A percentile compares a stretch with the other conserved stretches of the same genome.
phyloP scores from a whole-genome alignment of 805 yeast species.

The Teunomyces lycoperdinae region DNA sequence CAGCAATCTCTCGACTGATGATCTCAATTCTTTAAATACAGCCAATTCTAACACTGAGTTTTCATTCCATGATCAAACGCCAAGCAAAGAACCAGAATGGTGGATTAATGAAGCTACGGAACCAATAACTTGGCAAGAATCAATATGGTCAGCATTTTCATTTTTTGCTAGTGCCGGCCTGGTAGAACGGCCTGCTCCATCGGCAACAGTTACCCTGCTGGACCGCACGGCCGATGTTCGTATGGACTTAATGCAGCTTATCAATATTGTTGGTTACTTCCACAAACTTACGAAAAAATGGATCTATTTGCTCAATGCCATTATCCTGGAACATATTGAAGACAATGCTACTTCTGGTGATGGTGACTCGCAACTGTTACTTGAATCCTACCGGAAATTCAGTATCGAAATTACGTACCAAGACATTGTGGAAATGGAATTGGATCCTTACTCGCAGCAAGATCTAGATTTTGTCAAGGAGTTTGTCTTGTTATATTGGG shows the following conservation, averaged over 20 bases:
- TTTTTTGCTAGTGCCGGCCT: constrained; percentile 93
- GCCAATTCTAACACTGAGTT: constrained; percentile 18
- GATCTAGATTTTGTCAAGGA: constrained; percentile 36
- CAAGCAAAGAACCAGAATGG: constrained; percentile 35
- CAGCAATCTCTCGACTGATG: constrained; percentile 22
- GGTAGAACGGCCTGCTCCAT: constrained; percentile 9
- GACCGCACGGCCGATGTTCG: neutral
- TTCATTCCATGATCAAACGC: constrained; percentile 2
- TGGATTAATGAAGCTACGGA: constrained; percentile 44
- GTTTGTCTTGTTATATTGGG: constrained; percentile 36
- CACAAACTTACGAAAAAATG: constrained; percentile 36
- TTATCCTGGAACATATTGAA: constrained; percentile 24
- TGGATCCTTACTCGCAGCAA: constrained; percentile 40
- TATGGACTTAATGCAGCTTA: constrained; percentile 19
- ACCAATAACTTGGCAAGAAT: constrained; percentile 53
- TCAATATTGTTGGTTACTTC: constrained; percentile 36
- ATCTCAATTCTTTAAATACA: constrained; percentile 28
- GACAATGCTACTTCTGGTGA: constrained; percentile 8
- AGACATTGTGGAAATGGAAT: constrained; percentile 40
- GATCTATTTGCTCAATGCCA: constrained; percentile 26
- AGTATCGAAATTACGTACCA: constrained; percentile 36
- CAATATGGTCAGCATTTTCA: constrained; percentile 65
- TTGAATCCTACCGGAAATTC: constrained; percentile 11
- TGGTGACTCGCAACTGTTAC: constrained; percentile 4
- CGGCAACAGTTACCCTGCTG: neutral